Evolutionary conservation across 1,284 basidiomycete species (phyloP).

Genomic region (Papiliotrema flavescens): DNA sequence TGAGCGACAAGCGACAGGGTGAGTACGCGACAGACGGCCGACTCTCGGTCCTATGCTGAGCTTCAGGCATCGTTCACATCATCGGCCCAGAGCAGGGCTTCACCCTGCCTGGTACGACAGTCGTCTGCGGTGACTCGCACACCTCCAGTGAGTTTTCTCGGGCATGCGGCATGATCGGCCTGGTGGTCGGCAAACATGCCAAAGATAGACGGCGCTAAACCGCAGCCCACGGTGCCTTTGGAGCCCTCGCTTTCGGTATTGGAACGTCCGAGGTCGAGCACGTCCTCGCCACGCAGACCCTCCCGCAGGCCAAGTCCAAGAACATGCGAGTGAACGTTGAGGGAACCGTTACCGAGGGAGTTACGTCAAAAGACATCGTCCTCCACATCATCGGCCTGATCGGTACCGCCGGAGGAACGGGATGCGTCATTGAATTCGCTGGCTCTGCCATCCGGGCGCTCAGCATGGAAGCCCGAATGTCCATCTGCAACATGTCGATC

Average conservation of each 20-base stretch:
- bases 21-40: slow-evolving; percentile 10
- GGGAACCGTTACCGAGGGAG: slow-evolving; percentile 78
- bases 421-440: slow-evolving; percentile 88
- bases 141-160: slow-evolving; percentile 54
- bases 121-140: slow-evolving; percentile 94
- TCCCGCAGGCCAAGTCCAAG: slow-evolving; percentile 87
- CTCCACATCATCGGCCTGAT: slow-evolving; percentile 91
- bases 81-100: slow-evolving; percentile 97
- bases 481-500: slow-evolving; percentile 97
- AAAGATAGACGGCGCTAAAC: neutral
- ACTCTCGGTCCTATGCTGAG: neutral
- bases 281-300: slow-evolving; percentile 91
- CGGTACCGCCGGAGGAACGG: slow-evolving; percentile 91
- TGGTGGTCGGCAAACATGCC: no score
- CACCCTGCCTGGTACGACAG: slow-evolving; percentile 90
- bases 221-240: slow-evolving; percentile 88
- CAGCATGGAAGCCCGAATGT: slow-evolving; percentile 95
- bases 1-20: slow-evolving; percentile 87
- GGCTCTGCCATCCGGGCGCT: slow-evolving; percentile 86
- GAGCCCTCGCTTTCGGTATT: slow-evolving; percentile 92
- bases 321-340: slow-evolving; percentile 95
- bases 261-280: slow-evolving; percentile 97
- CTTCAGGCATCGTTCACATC: slow-evolving; percentile 85
- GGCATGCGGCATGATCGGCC: neutral
- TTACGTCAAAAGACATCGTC: slow-evolving; percentile 91